A percentile compares a stretch with the other conserved stretches of the same genome.
phyloP scores from a whole-genome alignment of 305 asterid species.

The Ajuga reptans region DNA sequence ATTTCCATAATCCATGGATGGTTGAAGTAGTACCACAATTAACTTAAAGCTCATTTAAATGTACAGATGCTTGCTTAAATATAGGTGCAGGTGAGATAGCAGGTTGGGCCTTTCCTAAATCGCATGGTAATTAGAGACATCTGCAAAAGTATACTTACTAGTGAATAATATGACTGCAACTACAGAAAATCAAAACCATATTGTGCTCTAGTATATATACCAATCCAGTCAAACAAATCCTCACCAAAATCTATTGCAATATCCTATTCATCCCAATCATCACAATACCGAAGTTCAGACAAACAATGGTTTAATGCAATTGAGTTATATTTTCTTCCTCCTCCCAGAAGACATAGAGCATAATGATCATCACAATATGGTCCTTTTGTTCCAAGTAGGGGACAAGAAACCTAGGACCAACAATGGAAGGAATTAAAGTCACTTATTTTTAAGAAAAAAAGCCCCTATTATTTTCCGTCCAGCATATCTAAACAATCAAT shows the following conservation, averaged over 20 bases:
- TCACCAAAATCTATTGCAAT: neutral
- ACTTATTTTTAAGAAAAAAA: neutral
- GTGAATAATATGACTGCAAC: neutral
- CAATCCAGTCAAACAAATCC: constrained; percentile 6
- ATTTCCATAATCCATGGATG: neutral
- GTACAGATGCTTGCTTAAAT: neutral
- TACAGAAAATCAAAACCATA: neutral
- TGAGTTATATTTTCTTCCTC: neutral
- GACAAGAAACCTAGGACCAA: neutral
- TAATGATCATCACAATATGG: neutral
- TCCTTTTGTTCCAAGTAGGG: constrained; percentile 3
- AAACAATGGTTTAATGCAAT: neutral
- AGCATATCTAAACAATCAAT: constrained; percentile 2
- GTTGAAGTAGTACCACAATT: neutral
- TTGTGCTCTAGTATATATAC: neutral
- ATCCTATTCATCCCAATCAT: constrained; percentile 1
- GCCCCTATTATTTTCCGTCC: constrained; percentile 1
- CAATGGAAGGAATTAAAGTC: neutral
- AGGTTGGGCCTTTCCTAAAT: neutral
- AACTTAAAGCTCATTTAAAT: constrained; percentile 3
- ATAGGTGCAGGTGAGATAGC: neutral
- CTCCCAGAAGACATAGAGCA: neutral
- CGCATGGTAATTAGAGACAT: neutral
- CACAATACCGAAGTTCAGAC: neutral
- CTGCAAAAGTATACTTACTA: neutral